Evolutionary conservation across 148 eudicot species (phyloP), one percentile per base, ranked within the genome.

Genomic region (Beta vulgaris): DNA sequence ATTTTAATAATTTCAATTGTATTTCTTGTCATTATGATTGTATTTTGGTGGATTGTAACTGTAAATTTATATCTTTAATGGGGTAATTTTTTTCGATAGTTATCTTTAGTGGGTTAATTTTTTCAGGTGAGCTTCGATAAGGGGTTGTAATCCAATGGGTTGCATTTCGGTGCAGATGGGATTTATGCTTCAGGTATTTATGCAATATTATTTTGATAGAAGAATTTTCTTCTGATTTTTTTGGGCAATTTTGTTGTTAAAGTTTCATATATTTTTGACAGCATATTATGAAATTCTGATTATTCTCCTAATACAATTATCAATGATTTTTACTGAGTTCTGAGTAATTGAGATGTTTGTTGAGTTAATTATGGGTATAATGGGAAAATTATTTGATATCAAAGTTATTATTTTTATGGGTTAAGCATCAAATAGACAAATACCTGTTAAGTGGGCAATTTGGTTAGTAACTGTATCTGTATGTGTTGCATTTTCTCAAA

Each of bases 151-250:
- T 65, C 14, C 67, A 71, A 80, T 80, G 83, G 76, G 76, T 46
- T 80, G 68, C 46, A 43, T 75, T 71, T 80, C 67, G 1, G 25
- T 80, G 60, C 83, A 76, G 1, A 53, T 53, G 43, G 53, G 76
- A 10, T 71, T 70, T 23, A 18, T 72, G 3, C 51, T 76, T 76
- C 83, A 80, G 79, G 83, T 71, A 71, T 3, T 40, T 66, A 15
- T 42, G 3, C 67, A 3, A 0, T 74, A 68, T 37, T 74, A 68
- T 37, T 36, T 28, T 29, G 28, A 32, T 36, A 21, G 8, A n/a
- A 19, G 6, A 35, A 2, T 32, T n/a, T n/a, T n/a, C n/a, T n/a
- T n/a, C n/a, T 35, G n/a, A 19, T 29, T 8, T 35, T 63, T 37
- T 63, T 58, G 32, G 18, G 15, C 34, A 67, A 68, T 10, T 40